A percentile compares a stretch with the other conserved stretches of the same genome.
phyloP scores from a whole-genome alignment of 1,284 basidiomycete genomes.

The Porodaedalea pini region DNA sequence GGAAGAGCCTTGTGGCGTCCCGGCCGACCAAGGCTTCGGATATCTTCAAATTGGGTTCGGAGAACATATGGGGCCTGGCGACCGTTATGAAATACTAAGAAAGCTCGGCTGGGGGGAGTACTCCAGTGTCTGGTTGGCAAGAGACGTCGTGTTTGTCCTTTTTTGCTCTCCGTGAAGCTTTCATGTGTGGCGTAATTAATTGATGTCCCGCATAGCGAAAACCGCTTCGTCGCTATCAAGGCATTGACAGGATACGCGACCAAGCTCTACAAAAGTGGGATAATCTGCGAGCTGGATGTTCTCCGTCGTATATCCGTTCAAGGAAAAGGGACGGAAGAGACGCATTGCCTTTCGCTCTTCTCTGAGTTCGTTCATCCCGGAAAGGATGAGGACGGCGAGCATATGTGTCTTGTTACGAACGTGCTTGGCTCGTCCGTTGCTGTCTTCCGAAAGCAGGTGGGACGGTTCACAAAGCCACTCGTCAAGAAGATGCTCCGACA shows the following conservation, averaged over 20 bases:
- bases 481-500: background rate
- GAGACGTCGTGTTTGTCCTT: slow-evolving; percentile 24
- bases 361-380: slow-evolving; percentile 28
- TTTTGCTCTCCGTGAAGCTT: too few relatives aligned
- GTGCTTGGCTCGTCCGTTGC: slow-evolving; percentile 29
- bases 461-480: slow-evolving; percentile 1
- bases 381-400: slow-evolving; percentile 25
- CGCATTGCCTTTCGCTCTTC: slow-evolving; percentile 24
- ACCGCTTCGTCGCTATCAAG: slow-evolving; percentile 31
- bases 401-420: slow-evolving; percentile 31
- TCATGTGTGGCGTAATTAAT: too few relatives aligned
- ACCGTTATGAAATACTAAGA: slow-evolving; percentile 28
- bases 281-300: slow-evolving; percentile 6
- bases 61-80: slow-evolving; percentile 27
- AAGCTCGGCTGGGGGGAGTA: slow-evolving; percentile 35
- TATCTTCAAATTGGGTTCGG: slow-evolving; percentile 29
- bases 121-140: slow-evolving; percentile 33
- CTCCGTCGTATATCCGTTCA: background rate
- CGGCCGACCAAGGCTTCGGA: slow-evolving; percentile 28
- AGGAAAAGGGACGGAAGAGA: background rate
- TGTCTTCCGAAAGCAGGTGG: too few relatives aligned
- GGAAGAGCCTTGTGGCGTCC: slow-evolving; percentile 30
- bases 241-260: slow-evolving; percentile 30
- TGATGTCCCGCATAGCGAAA: too few relatives aligned
- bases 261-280: slow-evolving; percentile 23